Base-by-base conservation (phyloP, 495 filamentous ascomycete genomes). In the Durotheca rogersii region DNA sequence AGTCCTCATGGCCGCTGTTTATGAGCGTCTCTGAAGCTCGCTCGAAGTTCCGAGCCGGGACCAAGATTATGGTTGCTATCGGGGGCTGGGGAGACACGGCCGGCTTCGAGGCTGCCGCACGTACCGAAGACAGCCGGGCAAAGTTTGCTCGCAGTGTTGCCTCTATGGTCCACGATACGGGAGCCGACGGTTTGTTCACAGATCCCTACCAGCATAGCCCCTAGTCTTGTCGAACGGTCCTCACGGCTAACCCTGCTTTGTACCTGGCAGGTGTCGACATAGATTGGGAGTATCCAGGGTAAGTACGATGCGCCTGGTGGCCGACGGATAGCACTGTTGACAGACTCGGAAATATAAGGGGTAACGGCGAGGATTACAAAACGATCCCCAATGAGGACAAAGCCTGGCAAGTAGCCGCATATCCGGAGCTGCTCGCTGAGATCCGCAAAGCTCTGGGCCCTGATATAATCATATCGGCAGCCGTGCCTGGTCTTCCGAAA, bases 251-350 rank as follows among this genome's bases (percentile, higher is more conserved):
- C 20, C n/a, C n/a, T n/a, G 15, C 16, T 49, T 39, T 37, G 12
- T 41, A 14, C 46, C 34, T 45, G 23, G 5, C 33, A 69, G 70
- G 72, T 11, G 67, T 81, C 64, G 87, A 90, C 49, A 81, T 89
- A 45, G 86, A 90, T 60, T 90, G 87, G 86, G 86, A 90, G 55
- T 90, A 89, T 61, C 86, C 87, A 1, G 86, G 73, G 77, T 79
- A 61, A 53, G 68, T 58, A 6, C 6, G 6, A 18, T 6, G 12
- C 17, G n/a, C 1, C 21, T 27, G 4, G 25, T 39, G 23, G 15
- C 14, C 9, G 9, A 31, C 4, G 17, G 7, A 33, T 15, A n/a
- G n/a, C n/a, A n/a, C n/a, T n/a, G 25, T 50, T 59, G 16, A 59
- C 27, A 17, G 3, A 0, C 31, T 21, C n/a, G 5, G 14, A 42